Base-by-base conservation (phyloP, 2,329 filamentous ascomycete genomes). In the Cladosporium sp. region DNA sequence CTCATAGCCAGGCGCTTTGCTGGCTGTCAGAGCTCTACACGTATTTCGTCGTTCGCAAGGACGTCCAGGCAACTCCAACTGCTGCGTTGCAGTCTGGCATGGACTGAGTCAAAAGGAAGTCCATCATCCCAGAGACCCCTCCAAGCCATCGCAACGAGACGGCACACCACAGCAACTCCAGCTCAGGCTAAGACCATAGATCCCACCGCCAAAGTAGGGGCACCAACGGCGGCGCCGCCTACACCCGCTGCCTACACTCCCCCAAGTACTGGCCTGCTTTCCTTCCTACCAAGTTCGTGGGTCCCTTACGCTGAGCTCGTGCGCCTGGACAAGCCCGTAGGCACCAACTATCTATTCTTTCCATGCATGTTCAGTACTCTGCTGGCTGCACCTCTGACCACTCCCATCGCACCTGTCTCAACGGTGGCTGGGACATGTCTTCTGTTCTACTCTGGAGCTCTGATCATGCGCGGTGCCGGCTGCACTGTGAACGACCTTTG, bases 401-500 rank as follows among this genome's bases (percentile, higher is more conserved):
- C 69, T 1, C 85, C 86, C 0, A 77, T 84, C 61, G 72, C 83
- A 2, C 66, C 81, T 1, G 82, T 86, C 0, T 66, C 74, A 4
- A 74, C 83, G 10, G 82, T 89, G 14, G 59, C 86, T 31, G 78
- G 81, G 45, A 89, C 85, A 0, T 78, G 80, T 2, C 63, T 66
- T 3, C 78, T 93, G 44, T 93, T 95, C 72, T 80, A 86, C 62
- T 76, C 82, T 2, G 89, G 89, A 46, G 86, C 88, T 3, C 68
- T 95, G 42, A 79, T 95, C 59, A 93, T 95, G 87, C 86, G 90
- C 56, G 87, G 90, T 45, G 88, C 89, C 16, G 89, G 89, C 48
- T 95, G 90, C 69, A 86, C 86, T 14, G 89, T 95, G 72, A 95
- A 95, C 67, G 90, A 95, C 67, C 81, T 95, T 46, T 91, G 89